Evolutionary conservation across 2,329 filamentous ascomycete species (phyloP).

Genomic region (Fonsecaea erecta): DNA sequence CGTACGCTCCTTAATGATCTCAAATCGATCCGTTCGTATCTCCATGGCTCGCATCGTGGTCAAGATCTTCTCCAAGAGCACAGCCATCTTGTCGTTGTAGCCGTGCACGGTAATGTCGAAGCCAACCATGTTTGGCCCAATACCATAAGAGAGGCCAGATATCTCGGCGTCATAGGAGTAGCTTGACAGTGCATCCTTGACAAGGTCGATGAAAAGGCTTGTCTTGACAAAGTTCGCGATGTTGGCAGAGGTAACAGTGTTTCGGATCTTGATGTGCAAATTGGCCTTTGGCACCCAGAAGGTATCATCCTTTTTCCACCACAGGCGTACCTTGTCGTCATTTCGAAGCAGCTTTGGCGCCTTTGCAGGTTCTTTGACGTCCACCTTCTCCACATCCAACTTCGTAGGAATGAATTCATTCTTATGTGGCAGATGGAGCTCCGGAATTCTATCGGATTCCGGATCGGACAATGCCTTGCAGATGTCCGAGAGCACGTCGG

Average conservation of each 20-base stretch:
- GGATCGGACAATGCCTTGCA: constrained; percentile 65
- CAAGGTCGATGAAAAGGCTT: constrained; percentile 79
- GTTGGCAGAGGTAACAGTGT: constrained; percentile 76
- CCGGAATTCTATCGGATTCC: constrained; percentile 64
- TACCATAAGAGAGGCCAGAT: constrained; percentile 81
- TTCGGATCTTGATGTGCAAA: constrained; percentile 78
- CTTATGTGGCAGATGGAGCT: constrained; percentile 83
- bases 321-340: constrained; percentile 77
- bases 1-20: constrained; percentile 86
- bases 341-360: constrained; percentile 83
- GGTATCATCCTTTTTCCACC: constrained; percentile 98
- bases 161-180: constrained; percentile 97
- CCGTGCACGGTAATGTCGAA: constrained; percentile 80
- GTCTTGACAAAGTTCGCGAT: constrained; percentile 79
- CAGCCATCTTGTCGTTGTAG: constrained; percentile 94
- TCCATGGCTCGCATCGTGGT: constrained; percentile 81
- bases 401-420: constrained; percentile 96
- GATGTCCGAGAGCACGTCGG: constrained; percentile 74
- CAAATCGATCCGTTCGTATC: constrained; percentile 83
- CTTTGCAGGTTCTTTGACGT: constrained; percentile 74
- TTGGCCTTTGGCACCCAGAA: constrained; percentile 98
- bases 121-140: constrained; percentile 73
- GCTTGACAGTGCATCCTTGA: constrained; percentile 85
- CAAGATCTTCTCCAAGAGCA: constrained; percentile 87
- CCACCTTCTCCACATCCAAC: constrained; percentile 92